Evolutionary conservation across 495 filamentous ascomycete genomes (phyloP), one percentile per base, ranked within the genome.

Genomic region (Hypoxylon rickii): DNA sequence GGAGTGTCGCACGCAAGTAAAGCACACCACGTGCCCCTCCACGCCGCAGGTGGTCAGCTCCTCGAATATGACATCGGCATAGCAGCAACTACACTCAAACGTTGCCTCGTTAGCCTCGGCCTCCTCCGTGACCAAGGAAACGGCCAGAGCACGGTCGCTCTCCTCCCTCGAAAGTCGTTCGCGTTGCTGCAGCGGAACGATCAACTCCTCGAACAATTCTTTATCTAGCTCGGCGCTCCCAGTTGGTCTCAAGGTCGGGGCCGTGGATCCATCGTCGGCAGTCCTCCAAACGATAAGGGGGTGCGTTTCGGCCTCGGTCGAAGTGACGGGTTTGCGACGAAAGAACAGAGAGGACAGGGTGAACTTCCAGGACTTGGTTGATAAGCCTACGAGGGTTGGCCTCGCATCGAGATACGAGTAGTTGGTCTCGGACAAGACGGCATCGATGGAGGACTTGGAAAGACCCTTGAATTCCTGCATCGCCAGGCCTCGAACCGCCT

Each of bases 61-160:
- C 67, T 97, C 89, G 58, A 96, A 95, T 0, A 88, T 75, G 31
- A 79, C 83, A 24, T 90, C 83, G 21, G 80, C 80, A 60, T 88
- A 94, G 73, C 94, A 98, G 73, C 93, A 97, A 62, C 87, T 86
- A 68, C 94, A 98, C 65, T 97, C 94, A 60, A 91, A 87, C 13
- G 92, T 67, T 18, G 84, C 85, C 21, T 86, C 79, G 4, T 76
- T 80, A 21, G 81, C 75, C 61, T 88, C 83, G 3, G 94, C 93
- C 60, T 97, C 89, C 32, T 75, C 71, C 17, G 82, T 84, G 69
- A 96, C 94, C 51, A 96, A 61, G 18, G 82, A 74, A 4, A 81
- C 58, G 7, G 94, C 92, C 29, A 89, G 54, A 24, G 66, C 64
- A 43, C 74, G 79, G 61, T 98, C 94, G 13, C 71, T 70, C 1